A percentile compares a stretch with the other conserved stretches of the same genome.
phyloP scores from a whole-genome alignment of 345 rosid species.

The Turritis glabra region DNA sequence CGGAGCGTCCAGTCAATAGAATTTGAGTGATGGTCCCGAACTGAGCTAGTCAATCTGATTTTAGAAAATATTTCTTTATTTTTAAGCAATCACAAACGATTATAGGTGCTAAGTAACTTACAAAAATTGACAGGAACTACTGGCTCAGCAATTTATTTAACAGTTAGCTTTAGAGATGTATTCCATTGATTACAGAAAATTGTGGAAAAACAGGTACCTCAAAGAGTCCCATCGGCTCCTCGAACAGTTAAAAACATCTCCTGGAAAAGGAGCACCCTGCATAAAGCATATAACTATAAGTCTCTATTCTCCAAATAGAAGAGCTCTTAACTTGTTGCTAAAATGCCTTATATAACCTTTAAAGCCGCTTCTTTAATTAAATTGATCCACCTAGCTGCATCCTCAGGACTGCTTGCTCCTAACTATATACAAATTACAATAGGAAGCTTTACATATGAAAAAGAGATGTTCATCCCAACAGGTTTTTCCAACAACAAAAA shows the following conservation, averaged over 20 bases:
- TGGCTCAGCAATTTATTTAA: neutral
- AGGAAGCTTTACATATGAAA: slow-evolving; percentile 35
- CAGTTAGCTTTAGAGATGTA: neutral
- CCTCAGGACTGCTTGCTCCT: slow-evolving; percentile 96
- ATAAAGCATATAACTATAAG: slow-evolving; percentile 34
- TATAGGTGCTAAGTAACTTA: neutral
- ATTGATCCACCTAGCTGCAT: slow-evolving; percentile 95
- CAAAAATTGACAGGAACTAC: neutral
- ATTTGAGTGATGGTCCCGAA: slow-evolving; percentile 43
- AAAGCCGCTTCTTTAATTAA: slow-evolving; percentile 74
- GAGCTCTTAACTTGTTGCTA: slow-evolving; percentile 4
- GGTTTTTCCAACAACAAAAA: neutral
- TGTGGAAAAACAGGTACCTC: slow-evolving; percentile 36
- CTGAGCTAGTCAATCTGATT: slow-evolving; percentile 65
- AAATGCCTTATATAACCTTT: slow-evolving; percentile 51
- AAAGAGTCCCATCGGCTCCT: slow-evolving; percentile 73
- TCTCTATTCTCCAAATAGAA: slow-evolving; percentile 10
- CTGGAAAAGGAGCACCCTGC: slow-evolving; percentile 63
- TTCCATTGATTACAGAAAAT: neutral
- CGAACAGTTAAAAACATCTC: slow-evolving; percentile 55
- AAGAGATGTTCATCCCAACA: slow-evolving; percentile 14
- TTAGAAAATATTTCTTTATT: neutral
- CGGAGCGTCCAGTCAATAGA: slow-evolving; percentile 79
- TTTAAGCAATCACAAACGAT: slow-evolving; percentile 15
- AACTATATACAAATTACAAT: slow-evolving; percentile 43